phyloP scores from a whole-genome alignment of 2,329 filamentous ascomycete species.

The Atkinsonella texensis region DNA sequence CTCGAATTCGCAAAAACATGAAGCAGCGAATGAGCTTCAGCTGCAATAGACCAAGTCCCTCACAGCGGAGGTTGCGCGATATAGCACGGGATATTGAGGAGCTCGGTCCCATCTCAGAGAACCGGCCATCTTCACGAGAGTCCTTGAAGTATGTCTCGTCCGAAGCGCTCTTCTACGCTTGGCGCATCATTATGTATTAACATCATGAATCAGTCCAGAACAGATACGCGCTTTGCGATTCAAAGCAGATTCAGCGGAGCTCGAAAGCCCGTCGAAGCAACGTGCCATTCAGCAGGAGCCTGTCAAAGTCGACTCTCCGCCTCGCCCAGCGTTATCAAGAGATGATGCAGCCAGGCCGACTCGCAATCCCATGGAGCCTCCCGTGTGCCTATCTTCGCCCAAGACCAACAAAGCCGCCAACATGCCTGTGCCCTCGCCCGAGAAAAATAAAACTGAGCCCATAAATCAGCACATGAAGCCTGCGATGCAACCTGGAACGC shows the following conservation, averaged over 20 bases:
- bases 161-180: constrained; percentile 4
- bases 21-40: constrained; percentile 30
- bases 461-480: neutral
- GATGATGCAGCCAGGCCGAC: constrained; percentile 11
- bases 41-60: constrained; percentile 31
- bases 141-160: constrained; percentile 49
- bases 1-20: constrained; percentile 27
- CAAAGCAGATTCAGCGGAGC: constrained; percentile 49
- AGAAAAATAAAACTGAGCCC: constrained; percentile 13
- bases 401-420: constrained; percentile 11
- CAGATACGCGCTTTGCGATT: constrained; percentile 50
- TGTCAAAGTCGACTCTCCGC: constrained; percentile 39
- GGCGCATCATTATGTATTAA: neutral
- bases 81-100: constrained; percentile 42
- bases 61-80: constrained; percentile 44
- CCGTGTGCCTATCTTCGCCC: constrained; percentile 20
- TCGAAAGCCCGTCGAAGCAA: constrained; percentile 51
- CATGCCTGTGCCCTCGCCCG: constrained; percentile 12
- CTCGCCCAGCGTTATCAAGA: constrained; percentile 10
- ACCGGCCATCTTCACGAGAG: constrained; percentile 52
- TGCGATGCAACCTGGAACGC: neutral
- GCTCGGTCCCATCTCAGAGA: constrained; percentile 50
- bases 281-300: constrained; percentile 45
- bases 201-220: constrained; percentile 34
- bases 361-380: constrained; percentile 17